Conservation (phyloP, 768 basidiomycete species). For the Rhodocollybia butyracea region DNA sequence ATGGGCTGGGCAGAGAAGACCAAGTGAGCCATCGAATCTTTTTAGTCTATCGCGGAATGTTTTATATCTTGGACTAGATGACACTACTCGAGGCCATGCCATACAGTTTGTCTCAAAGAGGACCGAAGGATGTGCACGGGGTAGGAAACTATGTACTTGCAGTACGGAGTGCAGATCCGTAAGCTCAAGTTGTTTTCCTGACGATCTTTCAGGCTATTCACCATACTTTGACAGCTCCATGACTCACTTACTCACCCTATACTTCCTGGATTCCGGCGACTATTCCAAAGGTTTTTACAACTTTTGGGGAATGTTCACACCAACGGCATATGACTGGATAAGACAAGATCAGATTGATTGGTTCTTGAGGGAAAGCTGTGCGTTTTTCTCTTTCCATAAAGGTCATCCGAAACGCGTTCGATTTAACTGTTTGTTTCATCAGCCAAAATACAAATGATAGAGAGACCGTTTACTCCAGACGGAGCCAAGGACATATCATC, state of each 20-base stretch:
- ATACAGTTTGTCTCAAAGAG: slow-evolving; percentile 77
- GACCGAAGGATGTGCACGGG: slow-evolving; percentile 83
- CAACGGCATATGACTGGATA: slow-evolving; percentile 85
- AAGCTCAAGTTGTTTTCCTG: slow-evolving; percentile 28
- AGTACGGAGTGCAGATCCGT: slow-evolving; percentile 82
- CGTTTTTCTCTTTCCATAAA: slow-evolving; percentile 10
- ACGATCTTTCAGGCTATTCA: background rate
- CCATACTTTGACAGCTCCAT: slow-evolving; percentile 53
- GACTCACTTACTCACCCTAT: slow-evolving; percentile 86
- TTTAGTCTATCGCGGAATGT: background rate
- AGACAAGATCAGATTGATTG: slow-evolving; percentile 84
- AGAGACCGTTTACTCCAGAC: slow-evolving; percentile 83
- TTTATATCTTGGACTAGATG: slow-evolving; percentile 17
- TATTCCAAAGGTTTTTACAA: slow-evolving; percentile 62
- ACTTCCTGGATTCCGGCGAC: slow-evolving; percentile 86
- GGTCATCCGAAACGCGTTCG: no score
- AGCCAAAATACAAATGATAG: slow-evolving; percentile 67
- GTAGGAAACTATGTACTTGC: slow-evolving; percentile 91
- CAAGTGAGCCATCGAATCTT: slow-evolving; percentile 10
- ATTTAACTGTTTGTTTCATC: background rate
- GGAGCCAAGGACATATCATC: slow-evolving; percentile 64
- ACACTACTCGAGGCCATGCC: slow-evolving; percentile 30
- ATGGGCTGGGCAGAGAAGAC: slow-evolving; percentile 51
- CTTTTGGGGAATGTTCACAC: slow-evolving; percentile 61
- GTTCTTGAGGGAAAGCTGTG: slow-evolving; percentile 81